Percentiles rank a stretch among this genome's conserved stretches.
Evolutionary conservation across 139 green algal species (phyloP).

Genomic region (Klebsormidium nitens): DNA sequence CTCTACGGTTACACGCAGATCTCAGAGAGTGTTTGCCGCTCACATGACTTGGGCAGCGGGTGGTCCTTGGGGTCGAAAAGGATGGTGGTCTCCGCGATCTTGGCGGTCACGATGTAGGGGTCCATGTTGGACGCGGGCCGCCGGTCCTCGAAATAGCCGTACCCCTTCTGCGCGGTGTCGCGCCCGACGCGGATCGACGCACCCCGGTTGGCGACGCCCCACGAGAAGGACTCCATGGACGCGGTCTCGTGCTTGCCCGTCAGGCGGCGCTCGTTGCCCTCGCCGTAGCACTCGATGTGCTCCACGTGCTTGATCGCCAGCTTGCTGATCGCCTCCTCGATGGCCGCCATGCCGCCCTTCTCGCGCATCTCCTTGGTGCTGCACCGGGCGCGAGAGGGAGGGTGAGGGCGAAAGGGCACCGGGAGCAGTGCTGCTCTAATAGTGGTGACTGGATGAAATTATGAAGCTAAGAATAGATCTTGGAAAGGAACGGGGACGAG

Average conservation of each 20-base stretch:
- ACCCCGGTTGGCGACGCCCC: constrained; percentile 95
- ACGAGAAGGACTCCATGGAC: constrained; percentile 92
- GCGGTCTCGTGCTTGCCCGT: constrained; percentile 91
- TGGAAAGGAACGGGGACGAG: no score
- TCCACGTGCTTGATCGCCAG: constrained; percentile 77
- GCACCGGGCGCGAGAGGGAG: no score
- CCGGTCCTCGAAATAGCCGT: constrained; percentile 74
- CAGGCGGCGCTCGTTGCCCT: constrained; percentile 96
- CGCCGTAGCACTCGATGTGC: constrained; percentile 72
- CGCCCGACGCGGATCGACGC: constrained; percentile 86
- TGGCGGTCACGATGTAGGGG: constrained; percentile 73
- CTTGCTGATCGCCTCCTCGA: constrained; percentile 84
- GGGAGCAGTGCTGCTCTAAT: no score
- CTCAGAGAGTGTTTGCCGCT: no score
- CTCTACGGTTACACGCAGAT: no score
- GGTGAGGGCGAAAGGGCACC: no score
- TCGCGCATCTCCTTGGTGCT: constrained; percentile 45
- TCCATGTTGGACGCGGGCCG: constrained; percentile 94
- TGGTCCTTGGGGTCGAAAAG: no score
- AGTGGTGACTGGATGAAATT: no score
- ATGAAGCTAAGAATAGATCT: no score
- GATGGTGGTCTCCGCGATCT: constrained; percentile 69
- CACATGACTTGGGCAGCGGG: no score
- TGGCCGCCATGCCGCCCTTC: constrained; percentile 55
- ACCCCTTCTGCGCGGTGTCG: constrained; percentile 31